Evolutionary conservation across 805 yeast genomes (phyloP).

Genomic region (Cyberlindnera samutprakarnensis): DNA sequence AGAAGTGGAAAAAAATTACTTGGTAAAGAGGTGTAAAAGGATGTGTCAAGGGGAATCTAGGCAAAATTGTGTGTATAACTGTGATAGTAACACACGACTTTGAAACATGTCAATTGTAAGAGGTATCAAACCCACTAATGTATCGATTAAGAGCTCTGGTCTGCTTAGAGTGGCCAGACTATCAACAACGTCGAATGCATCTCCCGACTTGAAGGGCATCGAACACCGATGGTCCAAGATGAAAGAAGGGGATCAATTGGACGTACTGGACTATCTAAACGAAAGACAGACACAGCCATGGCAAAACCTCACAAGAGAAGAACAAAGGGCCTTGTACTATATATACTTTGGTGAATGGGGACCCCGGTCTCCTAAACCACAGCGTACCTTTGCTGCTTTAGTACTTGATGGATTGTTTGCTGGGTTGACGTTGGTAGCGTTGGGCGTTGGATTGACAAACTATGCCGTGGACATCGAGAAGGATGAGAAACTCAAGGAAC

Average conservation of each 20-base stretch:
- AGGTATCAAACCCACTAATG: no score
- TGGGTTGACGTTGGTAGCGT: conserved; percentile 13
- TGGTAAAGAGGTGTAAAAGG: no score
- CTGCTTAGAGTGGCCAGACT: no score
- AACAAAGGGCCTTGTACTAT: conserved; percentile 26
- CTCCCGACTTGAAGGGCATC: conserved; percentile 23
- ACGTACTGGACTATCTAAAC: conserved; percentile 28
- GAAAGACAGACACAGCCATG: conserved; percentile 27
- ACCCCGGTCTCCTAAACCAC: conserved; percentile 19
- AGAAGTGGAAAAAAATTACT: no score
- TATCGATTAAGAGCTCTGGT: no score
- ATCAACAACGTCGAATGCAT: no score
- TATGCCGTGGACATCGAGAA: conserved; percentile 16
- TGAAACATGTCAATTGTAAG: no score
- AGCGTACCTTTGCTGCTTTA: conserved; percentile 6
- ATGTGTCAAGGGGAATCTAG: no score
- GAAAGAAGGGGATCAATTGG: conserved; percentile 26
- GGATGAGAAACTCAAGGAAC: conserved; percentile 7
- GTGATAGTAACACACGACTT: no score
- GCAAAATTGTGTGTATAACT: no score
- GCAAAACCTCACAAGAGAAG: conserved; percentile 22
- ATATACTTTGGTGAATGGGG: conserved; percentile 33
- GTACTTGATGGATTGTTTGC: conserved; percentile 14
- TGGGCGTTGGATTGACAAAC: conserved; percentile 14
- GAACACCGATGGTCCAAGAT: conserved; percentile 26